Conservation (phyloP, 148 eudicot genomes). For the Diospyros kaki region DNA sequence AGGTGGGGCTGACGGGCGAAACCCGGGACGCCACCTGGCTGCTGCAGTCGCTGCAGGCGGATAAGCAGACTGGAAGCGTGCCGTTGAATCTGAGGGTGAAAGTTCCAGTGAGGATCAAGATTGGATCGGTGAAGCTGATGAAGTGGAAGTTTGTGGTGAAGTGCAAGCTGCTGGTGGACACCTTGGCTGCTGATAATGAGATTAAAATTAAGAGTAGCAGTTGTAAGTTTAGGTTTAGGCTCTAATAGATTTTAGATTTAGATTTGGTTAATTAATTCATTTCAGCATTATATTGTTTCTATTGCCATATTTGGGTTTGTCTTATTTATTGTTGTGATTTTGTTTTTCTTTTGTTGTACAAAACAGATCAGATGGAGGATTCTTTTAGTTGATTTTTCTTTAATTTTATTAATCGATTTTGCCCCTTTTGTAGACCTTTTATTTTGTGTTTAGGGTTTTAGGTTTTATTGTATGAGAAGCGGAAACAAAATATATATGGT, state of each 20-base stretch:
- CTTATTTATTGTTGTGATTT: no score
- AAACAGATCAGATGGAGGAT: no score
- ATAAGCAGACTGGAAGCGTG: constrained; percentile 47
- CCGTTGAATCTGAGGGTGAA: constrained; percentile 51
- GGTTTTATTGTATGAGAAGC: no score
- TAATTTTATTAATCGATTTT: no score
- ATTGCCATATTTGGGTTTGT: no score
- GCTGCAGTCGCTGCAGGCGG: constrained; percentile 26
- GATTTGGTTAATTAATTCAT: no score
- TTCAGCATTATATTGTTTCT: no score
- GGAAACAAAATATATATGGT: no score
- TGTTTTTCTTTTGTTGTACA: no score
- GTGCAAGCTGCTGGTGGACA: constrained; percentile 60
- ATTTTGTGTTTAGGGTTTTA: no score
- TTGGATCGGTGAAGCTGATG: constrained; percentile 67
- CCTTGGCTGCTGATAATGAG: constrained; percentile 32
- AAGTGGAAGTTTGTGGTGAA: constrained; percentile 65
- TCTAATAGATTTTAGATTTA: constrained; percentile 13
- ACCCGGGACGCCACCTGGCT: constrained; percentile 43
- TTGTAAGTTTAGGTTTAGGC: constrained; percentile 57
- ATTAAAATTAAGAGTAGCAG: constrained; percentile 50
- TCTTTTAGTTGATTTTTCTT: no score
- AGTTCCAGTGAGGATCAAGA: constrained; percentile 69
- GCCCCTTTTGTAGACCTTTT: no score
- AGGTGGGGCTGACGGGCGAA: constrained; percentile 47